A percentile compares a stretch with the other conserved stretches of the same genome.
Conservation (phyloP, 805 yeast species). For the Zygoascus bituminiphila region DNA sequence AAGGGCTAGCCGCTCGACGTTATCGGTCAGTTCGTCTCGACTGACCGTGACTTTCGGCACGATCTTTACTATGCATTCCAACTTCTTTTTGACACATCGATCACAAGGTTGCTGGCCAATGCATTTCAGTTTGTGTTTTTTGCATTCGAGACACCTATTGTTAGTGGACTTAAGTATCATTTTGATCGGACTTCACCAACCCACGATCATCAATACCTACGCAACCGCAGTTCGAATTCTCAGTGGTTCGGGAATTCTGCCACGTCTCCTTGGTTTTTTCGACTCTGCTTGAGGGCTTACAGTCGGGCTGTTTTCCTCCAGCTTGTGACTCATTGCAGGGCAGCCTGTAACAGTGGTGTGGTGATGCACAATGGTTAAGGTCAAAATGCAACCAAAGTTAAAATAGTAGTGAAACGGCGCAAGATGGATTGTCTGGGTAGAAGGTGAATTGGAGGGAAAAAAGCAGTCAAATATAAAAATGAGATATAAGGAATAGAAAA, state of each 20-base stretch:
- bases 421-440: too few relatives aligned
- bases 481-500: too few relatives aligned
- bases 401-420: too few relatives aligned
- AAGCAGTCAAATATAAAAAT: too few relatives aligned
- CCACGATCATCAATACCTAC: background rate
- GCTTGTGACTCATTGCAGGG: background rate
- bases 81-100: background rate
- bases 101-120: slow-evolving; percentile 4
- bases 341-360: background rate
- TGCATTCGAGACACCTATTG: slow-evolving; percentile 4
- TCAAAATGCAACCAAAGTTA: background rate
- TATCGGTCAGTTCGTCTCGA: background rate
- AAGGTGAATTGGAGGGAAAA: too few relatives aligned
- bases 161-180: background rate
- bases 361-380: background rate
- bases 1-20: background rate
- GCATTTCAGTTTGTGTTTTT: slow-evolving; percentile 1
- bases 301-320: background rate
- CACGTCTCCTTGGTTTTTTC: background rate
- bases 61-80: background rate
- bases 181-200: background rate
- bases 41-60: background rate
- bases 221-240: slow-evolving; percentile 3
- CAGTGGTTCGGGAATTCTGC: background rate
- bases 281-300: background rate